A percentile compares a stretch with the other conserved stretches of the same genome.
These are phyloP conservation scores for Colletotrichum aenigma DNA, from an alignment of 2,329 filamentous ascomycete species.

Conservation along the genomic window DNA sequence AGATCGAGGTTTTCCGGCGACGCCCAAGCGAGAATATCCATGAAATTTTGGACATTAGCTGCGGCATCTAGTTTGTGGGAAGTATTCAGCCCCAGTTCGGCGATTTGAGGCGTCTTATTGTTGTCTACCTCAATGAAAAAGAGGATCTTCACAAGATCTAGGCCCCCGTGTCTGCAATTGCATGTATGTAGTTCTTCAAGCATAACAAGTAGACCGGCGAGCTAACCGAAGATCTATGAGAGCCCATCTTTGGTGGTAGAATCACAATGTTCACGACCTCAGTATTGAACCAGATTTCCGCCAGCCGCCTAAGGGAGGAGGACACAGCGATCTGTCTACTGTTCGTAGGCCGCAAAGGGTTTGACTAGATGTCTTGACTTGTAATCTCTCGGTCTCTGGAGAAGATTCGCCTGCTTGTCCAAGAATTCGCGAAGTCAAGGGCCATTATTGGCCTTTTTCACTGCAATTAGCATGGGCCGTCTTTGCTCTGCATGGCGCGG, in stretches of 20 bases:
- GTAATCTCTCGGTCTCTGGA: neutral
- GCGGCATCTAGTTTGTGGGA: neutral
- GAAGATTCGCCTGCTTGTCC: neutral
- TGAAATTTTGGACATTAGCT: neutral
- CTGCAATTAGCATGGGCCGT: neutral
- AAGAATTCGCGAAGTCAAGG: neutral
- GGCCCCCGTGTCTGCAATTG: neutral
- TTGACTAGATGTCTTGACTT: neutral
- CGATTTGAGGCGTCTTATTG: neutral
- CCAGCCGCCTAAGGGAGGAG: neutral
- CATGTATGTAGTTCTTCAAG: neutral
- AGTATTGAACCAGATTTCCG: neutral
- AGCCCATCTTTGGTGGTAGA: neutral
- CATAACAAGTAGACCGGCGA: neutral
- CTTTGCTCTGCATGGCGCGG: neutral
- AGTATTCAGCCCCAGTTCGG: neutral
- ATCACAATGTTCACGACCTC: neutral
- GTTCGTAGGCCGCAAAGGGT: neutral
- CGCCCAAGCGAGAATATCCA: neutral
- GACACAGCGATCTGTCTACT: neutral
- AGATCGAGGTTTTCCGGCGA: neutral
- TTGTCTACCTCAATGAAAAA: neutral
- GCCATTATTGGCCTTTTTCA: neutral
- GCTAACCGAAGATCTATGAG: neutral
- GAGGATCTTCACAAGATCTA: slow-evolving; percentile 13